Percentiles rank a stretch among this genome's conserved stretches.
Evolutionary conservation across 305 asterid species (phyloP).

Genomic region (Solanum chacoense): DNA sequence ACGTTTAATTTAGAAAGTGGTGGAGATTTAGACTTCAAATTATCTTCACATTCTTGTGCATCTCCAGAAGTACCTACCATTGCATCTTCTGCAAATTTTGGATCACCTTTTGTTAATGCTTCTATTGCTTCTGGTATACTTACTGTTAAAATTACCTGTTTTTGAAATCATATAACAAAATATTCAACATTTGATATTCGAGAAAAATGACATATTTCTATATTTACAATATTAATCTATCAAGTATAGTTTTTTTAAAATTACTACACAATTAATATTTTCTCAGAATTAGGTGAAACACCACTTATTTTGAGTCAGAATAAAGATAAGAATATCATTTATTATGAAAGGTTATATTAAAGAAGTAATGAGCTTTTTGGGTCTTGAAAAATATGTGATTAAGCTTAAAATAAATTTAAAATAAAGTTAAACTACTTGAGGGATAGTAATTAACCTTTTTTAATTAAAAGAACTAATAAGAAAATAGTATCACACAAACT

Average conservation of each 20-base stretch:
- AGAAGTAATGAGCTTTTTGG: background rate
- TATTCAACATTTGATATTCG: background rate
- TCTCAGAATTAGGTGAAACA: background rate
- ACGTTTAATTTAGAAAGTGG: slow-evolving; percentile 24
- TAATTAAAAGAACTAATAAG: too few relatives aligned
- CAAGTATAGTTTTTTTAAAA: background rate
- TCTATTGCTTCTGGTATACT: slow-evolving; percentile 24
- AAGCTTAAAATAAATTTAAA: too few relatives aligned
- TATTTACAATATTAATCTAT: background rate
- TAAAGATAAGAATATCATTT: background rate
- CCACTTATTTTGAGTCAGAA: background rate
- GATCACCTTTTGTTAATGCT: slow-evolving; percentile 30
- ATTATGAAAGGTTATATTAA: background rate
- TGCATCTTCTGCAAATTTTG: slow-evolving; percentile 36
- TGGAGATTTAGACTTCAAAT: slow-evolving; percentile 7
- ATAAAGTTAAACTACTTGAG: background rate
- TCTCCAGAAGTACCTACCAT: slow-evolving; percentile 24
- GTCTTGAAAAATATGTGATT: background rate
- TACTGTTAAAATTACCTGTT: background rate
- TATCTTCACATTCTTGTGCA: slow-evolving; percentile 30
- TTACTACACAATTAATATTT: background rate
- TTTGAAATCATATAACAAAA: background rate
- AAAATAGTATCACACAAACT: background rate
- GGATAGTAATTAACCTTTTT: background rate
- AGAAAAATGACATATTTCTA: background rate